Base-by-base conservation (phyloP, 495 filamentous ascomycete genomes). In the Podospora australis region DNA sequence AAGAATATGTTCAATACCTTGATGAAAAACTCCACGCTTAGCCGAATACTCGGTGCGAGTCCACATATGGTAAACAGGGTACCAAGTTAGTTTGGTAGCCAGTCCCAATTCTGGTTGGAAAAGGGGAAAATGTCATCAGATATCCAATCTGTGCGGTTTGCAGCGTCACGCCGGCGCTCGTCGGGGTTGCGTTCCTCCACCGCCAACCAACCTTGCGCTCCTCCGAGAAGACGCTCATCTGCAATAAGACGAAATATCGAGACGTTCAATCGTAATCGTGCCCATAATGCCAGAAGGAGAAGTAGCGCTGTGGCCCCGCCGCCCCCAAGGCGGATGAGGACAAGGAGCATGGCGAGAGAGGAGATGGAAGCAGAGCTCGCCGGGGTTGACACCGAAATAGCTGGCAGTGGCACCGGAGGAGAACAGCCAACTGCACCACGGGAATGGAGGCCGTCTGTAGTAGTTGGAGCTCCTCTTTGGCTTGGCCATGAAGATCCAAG, bases 401-500 rank as follows among this genome's bases (percentile, higher is more conserved):
- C 23, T 14, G 32, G 41, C 24, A 23, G 14, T 16, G 32, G 13
- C n/a, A 36, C n/a, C 19, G 32, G 32, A 36, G 6, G 32, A 36
- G n/a, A n/a, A n/a, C n/a, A n/a, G n/a, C n/a, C n/a, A n/a, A n/a
- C n/a, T n/a, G 14, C 32, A 3, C 9, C n/a, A 36, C n/a, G 19
- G 14, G 9, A 3, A 41, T 64, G 63, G 63, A 35, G 39, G 20
- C 63, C 63, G 0, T 56, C 53, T 17, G 50, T 59, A 16, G 43
- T 36, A 4, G 35, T 64, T 3, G 60, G 59, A 1, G 46, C 50
- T 19, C 46, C 53, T 4, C 60, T 66, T 24, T 57, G 46, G 41
- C 23, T 59, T 13, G 38, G 50, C 2, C 66, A 68, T 6, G 67
- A 71, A 36, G 67, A 71, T 24, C 47, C 67, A 21, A 71, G 59